A percentile compares a stretch with the other conserved stretches of the same genome.
These are phyloP conservation scores for Fragaria iinumae DNA, from an alignment of 306 rosid genomes.

Conservation along the genomic window DNA sequence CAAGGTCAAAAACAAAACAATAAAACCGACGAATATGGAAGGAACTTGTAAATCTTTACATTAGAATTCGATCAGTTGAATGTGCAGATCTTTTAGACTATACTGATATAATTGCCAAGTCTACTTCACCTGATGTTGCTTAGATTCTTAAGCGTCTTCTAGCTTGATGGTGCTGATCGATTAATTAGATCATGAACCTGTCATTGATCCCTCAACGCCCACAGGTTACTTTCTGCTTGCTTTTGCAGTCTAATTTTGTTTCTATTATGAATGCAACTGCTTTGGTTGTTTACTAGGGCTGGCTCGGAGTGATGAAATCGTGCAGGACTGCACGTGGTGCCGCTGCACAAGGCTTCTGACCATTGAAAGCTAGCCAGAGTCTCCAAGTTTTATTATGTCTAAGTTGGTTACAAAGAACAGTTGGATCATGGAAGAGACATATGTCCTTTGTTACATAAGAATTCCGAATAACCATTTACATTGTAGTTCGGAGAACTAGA, in stretches of 20 bases:
- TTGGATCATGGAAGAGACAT: no score
- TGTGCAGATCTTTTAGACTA: not conserved
- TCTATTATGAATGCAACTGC: not conserved
- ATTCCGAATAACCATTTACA: no score
- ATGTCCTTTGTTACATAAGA: no score
- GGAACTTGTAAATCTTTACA: not conserved
- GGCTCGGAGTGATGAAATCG: no score
- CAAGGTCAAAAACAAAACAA: not conserved
- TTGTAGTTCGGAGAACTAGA: no score
- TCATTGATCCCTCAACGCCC: not conserved
- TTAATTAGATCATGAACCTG: not conserved
- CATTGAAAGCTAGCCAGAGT: no score
- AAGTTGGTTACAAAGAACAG: no score
- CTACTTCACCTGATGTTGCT: not conserved
- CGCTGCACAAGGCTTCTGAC: no score
- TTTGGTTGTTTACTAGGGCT: not conserved
- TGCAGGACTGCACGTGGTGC: no score
- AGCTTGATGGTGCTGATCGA: not conserved
- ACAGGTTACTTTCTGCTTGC: not conserved
- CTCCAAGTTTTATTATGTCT: no score
- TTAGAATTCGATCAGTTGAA: not conserved
- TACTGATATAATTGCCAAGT: not conserved
- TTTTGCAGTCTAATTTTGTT: not conserved
- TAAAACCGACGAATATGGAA: not conserved
- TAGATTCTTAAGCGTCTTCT: not conserved